A percentile compares a stretch with the other conserved stretches of the same genome.
These are phyloP conservation scores for Asclepias syriaca DNA, from an alignment of 257 asterid genomes.

Conservation along the genomic window DNA sequence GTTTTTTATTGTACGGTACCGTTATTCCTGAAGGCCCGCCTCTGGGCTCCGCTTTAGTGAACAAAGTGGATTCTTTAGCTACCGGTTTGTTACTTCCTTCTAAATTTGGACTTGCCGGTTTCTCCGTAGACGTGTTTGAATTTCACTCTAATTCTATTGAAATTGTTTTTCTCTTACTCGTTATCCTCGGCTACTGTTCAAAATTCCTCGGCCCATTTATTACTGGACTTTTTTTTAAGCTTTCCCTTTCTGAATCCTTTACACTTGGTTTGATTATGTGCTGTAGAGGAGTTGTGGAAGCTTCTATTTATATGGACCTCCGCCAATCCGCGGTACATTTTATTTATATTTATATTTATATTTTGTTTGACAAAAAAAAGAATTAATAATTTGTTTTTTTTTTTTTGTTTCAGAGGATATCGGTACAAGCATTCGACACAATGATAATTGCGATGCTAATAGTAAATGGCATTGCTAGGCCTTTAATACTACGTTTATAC, in stretches of 20 bases:
- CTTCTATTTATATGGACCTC: conserved; percentile 32
- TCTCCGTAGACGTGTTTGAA: conserved; percentile 25
- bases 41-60: conserved; percentile 33
- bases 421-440: conserved; percentile 38
- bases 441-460: conserved; percentile 43
- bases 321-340: conserved; percentile 39
- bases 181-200: conserved; percentile 29
- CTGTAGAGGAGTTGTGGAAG: conserved; percentile 55
- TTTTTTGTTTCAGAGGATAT: conserved; percentile 31
- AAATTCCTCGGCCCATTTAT: conserved; percentile 44
- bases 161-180: conserved; percentile 13
- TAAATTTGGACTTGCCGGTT: conserved; percentile 48
- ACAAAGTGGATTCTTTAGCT: conserved; percentile 29
- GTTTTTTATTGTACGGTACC: conserved; percentile 41
- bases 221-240: conserved; percentile 28
- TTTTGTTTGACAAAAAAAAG: too few relatives aligned
- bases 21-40: conserved; percentile 51
- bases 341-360: too few relatives aligned
- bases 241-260: conserved; percentile 38
- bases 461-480: conserved; percentile 46
- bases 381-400: too few relatives aligned
- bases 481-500: conserved; percentile 37
- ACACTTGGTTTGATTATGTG: conserved; percentile 55
- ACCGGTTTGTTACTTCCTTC: conserved; percentile 48
- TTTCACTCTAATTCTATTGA: conserved; percentile 9